phyloP scores from a whole-genome alignment of 495 filamentous ascomycete species.

The Penicillium subrubescens region DNA sequence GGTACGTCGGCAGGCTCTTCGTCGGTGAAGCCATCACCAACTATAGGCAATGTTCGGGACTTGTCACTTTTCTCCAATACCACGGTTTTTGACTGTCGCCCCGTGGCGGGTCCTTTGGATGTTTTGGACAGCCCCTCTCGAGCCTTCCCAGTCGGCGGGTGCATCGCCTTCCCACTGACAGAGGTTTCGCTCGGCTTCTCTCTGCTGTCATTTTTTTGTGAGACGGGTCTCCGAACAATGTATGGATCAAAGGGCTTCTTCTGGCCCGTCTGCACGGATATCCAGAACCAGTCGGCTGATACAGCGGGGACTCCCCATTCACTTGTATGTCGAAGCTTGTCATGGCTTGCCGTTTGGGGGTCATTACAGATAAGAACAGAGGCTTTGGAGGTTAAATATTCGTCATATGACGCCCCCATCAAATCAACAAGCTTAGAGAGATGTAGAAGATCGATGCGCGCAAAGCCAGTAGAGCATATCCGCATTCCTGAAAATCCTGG shows the following conservation, averaged over 20 bases:
- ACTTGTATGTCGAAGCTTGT: slow-evolving; percentile 76
- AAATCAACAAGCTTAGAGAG: slow-evolving; percentile 72
- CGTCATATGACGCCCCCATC: slow-evolving; percentile 73
- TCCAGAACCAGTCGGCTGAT: slow-evolving; percentile 78
- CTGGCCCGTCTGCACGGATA: slow-evolving; percentile 64
- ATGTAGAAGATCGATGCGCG: slow-evolving; percentile 82
- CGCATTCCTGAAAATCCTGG: slow-evolving; percentile 63
- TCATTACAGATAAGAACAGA: slow-evolving; percentile 71
- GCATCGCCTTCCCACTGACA: slow-evolving; percentile 15
- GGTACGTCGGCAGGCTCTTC: slow-evolving; percentile 30
- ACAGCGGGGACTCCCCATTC: slow-evolving; percentile 79
- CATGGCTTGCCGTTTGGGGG: slow-evolving; percentile 57
- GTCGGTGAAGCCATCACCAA: slow-evolving; percentile 26
- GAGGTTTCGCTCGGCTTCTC: slow-evolving; percentile 26
- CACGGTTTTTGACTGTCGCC: neutral
- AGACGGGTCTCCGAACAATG: slow-evolving; percentile 33
- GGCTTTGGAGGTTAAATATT: slow-evolving; percentile 64
- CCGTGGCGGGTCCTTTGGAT: neutral
- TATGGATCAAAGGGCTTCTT: slow-evolving; percentile 55
- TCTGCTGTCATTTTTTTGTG: slow-evolving; percentile 26
- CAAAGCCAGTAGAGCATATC: slow-evolving; percentile 81
- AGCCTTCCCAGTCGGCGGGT: neutral
- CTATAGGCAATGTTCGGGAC: slow-evolving; percentile 14
- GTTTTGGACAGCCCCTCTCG: neutral
- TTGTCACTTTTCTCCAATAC: slow-evolving; percentile 6